Percentiles rank a stretch among this genome's conserved stretches.
These are phyloP conservation scores for Naumovozyma baii DNA, from an alignment of 805 yeast genomes.

Conservation along the genomic window DNA sequence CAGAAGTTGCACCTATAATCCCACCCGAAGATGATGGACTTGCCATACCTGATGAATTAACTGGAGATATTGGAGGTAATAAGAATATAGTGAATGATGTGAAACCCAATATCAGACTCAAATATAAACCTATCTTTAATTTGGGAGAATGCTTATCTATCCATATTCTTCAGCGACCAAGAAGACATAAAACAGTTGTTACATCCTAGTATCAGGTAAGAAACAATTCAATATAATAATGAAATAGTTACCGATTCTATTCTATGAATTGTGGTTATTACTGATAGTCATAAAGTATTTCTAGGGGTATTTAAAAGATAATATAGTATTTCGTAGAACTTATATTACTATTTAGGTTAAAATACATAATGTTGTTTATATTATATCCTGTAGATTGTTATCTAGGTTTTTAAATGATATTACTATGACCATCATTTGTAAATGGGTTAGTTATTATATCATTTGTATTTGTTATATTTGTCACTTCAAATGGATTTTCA, in stretches of 20 bases:
- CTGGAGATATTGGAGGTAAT: not conserved
- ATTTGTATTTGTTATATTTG: not conserved
- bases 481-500: constrained; percentile 12
- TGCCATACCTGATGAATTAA: constrained; percentile 3
- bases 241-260: too few species aligned
- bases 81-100: constrained; percentile 6
- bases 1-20: constrained; percentile 3
- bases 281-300: too few species aligned
- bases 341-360: too few species aligned
- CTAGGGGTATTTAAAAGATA: too few species aligned
- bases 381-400: too few species aligned
- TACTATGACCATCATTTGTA: not conserved
- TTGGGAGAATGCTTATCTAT: constrained; percentile 23
- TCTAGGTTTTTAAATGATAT: too few species aligned
- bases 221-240: too few species aligned
- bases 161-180: constrained; percentile 26
- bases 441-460: not conserved
- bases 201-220: too few species aligned
- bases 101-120: constrained; percentile 19
- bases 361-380: too few species aligned
- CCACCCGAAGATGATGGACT: constrained; percentile 10
- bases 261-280: too few species aligned
- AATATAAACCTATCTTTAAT: constrained; percentile 17
- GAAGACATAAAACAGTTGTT: constrained; percentile 16
- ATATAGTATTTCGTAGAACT: too few species aligned